These are phyloP conservation scores for Nevesoporus exiguus DNA, from an alignment of 768 basidiomycete species.

Conservation along the genomic window DNA sequence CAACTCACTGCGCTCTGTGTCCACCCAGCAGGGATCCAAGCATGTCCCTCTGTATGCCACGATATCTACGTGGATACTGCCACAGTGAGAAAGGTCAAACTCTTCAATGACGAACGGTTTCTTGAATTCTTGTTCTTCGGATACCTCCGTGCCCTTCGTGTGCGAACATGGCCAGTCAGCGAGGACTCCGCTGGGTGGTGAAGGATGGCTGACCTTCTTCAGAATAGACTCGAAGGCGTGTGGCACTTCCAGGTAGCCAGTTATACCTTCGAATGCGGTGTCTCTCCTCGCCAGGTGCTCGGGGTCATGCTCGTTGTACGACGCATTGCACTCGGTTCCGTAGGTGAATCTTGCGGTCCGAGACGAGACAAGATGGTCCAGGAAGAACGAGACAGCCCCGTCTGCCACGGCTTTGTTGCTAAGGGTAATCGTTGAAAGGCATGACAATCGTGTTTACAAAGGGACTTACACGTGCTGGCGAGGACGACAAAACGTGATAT, in stretches of 20 bases:
- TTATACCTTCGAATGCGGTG: constrained; percentile 8
- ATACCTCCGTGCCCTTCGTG: constrained; percentile 10
- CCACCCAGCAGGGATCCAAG: constrained; percentile 7
- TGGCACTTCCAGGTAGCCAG: constrained; percentile 8
- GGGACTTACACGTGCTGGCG: constrained; percentile 14
- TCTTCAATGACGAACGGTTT: constrained; percentile 13
- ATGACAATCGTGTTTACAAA: background rate
- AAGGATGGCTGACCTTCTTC: constrained; percentile 1
- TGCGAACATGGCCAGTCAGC: background rate
- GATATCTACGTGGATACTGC: constrained; percentile 15
- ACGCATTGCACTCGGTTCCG: constrained; percentile 13
- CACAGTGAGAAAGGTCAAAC: constrained; percentile 13
- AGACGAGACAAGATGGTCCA: constrained; percentile 12
- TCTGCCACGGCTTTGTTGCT: constrained; percentile 18
- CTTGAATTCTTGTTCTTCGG: constrained; percentile 16
- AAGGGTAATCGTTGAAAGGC: background rate
- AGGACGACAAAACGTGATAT: constrained; percentile 10
- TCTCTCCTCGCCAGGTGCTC: constrained; percentile 6
- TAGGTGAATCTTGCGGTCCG: constrained; percentile 13
- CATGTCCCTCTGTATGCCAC: constrained; percentile 10
- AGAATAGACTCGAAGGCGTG: constrained; percentile 11
- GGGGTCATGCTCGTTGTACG: constrained; percentile 7
- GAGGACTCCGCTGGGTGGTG: background rate
- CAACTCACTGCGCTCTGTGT: constrained; percentile 7
- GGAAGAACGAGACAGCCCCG: constrained; percentile 11